Evolutionary conservation across 129 eudicot species (phyloP).

Genomic region (Arctium minus): DNA sequence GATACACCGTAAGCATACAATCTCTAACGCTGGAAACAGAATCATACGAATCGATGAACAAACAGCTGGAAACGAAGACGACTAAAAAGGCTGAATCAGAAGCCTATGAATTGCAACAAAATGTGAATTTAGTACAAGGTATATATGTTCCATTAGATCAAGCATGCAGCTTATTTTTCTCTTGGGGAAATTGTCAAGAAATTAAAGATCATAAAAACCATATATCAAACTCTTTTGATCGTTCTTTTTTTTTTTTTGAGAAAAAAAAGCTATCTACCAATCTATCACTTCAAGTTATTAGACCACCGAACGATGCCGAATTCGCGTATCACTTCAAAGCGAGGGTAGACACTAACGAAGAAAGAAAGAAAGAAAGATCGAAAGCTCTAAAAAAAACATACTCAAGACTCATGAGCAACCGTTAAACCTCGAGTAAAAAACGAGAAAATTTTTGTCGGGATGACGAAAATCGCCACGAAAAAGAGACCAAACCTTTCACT

Average conservation of each 20-base stretch:
- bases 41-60: not conserved
- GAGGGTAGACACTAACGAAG: conserved; percentile 23
- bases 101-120: conserved; percentile 19
- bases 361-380: conserved; percentile 25
- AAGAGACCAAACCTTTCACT: not conserved
- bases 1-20: not conserved
- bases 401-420: conserved; percentile 30
- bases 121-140: conserved; percentile 21
- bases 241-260: conserved; percentile 12
- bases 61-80: not conserved
- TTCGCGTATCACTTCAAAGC: conserved; percentile 21
- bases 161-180: conserved; percentile 22
- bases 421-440: conserved; percentile 40
- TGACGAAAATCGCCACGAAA: not conserved
- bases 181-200: conserved; percentile 25
- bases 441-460: conserved; percentile 31
- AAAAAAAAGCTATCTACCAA: conserved; percentile 30
- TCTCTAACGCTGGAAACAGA: not conserved
- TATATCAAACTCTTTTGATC: conserved; percentile 7
- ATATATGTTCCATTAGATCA: conserved; percentile 23
- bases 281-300: conserved; percentile 31
- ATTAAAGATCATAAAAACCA: conserved; percentile 27
- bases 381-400: conserved; percentile 20
- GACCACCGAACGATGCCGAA: conserved; percentile 14
- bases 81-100: conserved; percentile 8